Conservation (phyloP, 192 early-diverging fungal species). For the Gamsiella multidivaricata region DNA sequence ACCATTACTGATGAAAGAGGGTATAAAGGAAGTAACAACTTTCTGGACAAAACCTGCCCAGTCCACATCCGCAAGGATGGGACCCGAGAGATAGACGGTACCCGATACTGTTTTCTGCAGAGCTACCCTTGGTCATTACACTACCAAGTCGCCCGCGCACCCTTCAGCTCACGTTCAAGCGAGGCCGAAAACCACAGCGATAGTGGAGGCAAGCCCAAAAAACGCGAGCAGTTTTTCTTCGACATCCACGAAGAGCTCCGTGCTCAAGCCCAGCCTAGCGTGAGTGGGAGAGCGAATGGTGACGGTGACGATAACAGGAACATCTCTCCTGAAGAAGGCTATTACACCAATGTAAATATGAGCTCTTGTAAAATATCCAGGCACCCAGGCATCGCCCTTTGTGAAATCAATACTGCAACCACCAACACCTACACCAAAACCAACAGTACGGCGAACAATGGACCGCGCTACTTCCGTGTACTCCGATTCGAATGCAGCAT, state of each 20-base stretch:
- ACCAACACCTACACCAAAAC: background rate
- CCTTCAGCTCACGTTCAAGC: background rate
- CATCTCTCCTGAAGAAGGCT: background rate
- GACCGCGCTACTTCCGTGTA: conserved; percentile 21
- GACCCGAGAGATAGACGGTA: conserved; percentile 15
- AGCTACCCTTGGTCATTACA: conserved; percentile 41
- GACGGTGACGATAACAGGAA: background rate
- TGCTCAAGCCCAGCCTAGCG: background rate
- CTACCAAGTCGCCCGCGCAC: conserved; percentile 21
- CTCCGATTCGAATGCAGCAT: conserved; percentile 49
- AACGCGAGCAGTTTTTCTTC: conserved; percentile 10
- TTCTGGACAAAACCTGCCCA: conserved; percentile 42
- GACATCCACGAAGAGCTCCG: conserved; percentile 12
- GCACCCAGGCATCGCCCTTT: too few species aligned
- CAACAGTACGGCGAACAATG: background rate
- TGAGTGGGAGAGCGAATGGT: background rate
- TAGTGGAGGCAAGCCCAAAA: background rate
- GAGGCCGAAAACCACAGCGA: background rate
- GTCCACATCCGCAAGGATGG: conserved; percentile 29
- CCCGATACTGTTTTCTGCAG: conserved; percentile 26
- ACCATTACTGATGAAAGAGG: conserved; percentile 14
- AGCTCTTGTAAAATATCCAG: too few species aligned
- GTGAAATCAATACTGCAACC: background rate
- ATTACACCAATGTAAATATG: too few species aligned
- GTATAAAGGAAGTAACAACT: conserved; percentile 41